Conservation (phyloP, 345 rosid species). For the Excoecaria agallocha region DNA sequence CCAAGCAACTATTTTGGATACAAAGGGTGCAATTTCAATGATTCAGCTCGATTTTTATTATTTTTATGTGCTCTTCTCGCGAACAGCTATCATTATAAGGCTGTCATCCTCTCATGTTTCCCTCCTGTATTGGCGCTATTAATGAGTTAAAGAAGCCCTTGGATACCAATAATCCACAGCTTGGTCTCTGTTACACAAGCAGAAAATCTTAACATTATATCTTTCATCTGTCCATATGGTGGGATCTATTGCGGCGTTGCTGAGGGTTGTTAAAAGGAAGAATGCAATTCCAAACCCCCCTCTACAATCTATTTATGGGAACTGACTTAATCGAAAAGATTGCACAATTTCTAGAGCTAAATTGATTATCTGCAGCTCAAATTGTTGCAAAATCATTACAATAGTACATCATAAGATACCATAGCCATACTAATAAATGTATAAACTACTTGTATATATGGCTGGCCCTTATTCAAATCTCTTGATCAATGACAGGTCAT, state of each 20-base stretch:
- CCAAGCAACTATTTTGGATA: neutral
- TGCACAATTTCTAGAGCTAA: too few species aligned
- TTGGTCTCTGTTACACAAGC: too few species aligned
- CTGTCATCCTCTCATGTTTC: neutral
- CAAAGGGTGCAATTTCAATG: neutral
- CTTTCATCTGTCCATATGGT: too few species aligned
- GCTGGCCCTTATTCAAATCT: constrained; percentile 54
- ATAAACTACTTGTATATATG: neutral
- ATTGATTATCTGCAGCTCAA: too few species aligned
- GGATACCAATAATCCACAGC: too few species aligned
- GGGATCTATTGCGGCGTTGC: too few species aligned
- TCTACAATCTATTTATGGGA: too few species aligned
- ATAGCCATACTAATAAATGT: neutral
- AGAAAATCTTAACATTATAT: too few species aligned
- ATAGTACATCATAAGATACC: neutral
- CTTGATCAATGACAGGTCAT: constrained; percentile 80
- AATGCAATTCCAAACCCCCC: too few species aligned
- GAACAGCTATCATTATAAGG: neutral
- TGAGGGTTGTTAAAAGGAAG: too few species aligned
- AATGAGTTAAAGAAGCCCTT: too few species aligned
- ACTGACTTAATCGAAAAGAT: too few species aligned
- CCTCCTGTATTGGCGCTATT: neutral
- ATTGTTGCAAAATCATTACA: neutral
- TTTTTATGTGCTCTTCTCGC: neutral
- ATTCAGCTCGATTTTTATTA: neutral